These are phyloP conservation scores for Myxozyma monticola DNA, from an alignment of 805 yeast genomes.

Conservation along the genomic window DNA sequence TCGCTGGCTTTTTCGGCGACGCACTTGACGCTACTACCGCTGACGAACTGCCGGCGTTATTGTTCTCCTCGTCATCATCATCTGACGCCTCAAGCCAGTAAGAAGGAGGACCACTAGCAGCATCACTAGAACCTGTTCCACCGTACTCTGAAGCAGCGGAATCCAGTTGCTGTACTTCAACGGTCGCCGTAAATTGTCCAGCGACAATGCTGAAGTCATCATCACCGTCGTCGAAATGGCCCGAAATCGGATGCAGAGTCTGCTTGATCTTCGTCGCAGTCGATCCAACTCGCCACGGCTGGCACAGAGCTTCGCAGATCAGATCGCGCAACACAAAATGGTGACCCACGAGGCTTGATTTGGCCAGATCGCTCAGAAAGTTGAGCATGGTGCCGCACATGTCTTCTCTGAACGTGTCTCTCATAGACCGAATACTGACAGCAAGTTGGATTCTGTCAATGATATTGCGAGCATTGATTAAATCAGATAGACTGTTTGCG, in stretches of 20 bases:
- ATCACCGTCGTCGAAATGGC: constrained; percentile 44
- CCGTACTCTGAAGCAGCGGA: no score
- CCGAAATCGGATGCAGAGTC: constrained; percentile 16
- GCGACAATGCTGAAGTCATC: constrained; percentile 39
- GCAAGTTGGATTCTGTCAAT: constrained; percentile 65
- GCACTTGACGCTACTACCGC: background rate
- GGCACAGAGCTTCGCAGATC: constrained; percentile 58
- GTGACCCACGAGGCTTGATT: constrained; percentile 53
- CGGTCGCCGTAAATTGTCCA: constrained; percentile 1
- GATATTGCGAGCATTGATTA: constrained; percentile 55
- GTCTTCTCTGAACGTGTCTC: constrained; percentile 77
- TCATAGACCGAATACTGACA: constrained; percentile 61
- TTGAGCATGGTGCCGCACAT: constrained; percentile 68
- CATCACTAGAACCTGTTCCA: no score
- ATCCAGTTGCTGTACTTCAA: background rate
- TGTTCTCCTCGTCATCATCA: background rate
- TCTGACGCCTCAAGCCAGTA: constrained; percentile 8
- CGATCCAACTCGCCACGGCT: constrained; percentile 62
- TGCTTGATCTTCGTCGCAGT: constrained; percentile 24
- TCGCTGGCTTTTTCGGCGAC: no score
- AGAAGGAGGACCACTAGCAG: constrained; percentile 1
- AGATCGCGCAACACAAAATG: constrained; percentile 50
- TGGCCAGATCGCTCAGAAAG: constrained; percentile 65
- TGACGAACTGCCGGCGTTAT: constrained; percentile 1
- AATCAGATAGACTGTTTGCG: constrained; percentile 51